phyloP scores from a whole-genome alignment of 2,329 filamentous ascomycete species.

The Colletotrichum liriopes region DNA sequence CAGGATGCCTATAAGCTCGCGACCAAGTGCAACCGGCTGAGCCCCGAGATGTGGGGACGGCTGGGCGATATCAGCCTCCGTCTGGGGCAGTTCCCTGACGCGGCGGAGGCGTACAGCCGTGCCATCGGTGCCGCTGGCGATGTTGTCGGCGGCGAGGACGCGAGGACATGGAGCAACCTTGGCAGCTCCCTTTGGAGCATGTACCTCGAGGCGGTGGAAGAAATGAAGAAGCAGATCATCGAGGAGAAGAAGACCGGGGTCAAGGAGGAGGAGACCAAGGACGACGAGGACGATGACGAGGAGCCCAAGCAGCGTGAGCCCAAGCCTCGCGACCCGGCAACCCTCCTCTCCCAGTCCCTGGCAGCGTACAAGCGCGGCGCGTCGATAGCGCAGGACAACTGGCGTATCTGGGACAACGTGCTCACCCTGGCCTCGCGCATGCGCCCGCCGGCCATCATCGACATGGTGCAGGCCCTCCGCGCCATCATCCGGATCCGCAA shows the following conservation, averaged over 20 bases:
- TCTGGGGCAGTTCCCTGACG: slow-evolving; percentile 81
- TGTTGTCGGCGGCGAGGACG: slow-evolving; percentile 85
- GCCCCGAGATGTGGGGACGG: slow-evolving; percentile 89
- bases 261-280: slow-evolving; percentile 40
- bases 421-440: slow-evolving; percentile 88
- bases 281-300: slow-evolving; percentile 42
- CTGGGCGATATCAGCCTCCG: slow-evolving; percentile 91
- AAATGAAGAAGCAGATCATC: slow-evolving; percentile 47
- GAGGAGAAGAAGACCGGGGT: slow-evolving; percentile 28
- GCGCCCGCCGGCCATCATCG: slow-evolving; percentile 79
- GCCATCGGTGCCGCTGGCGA: slow-evolving; percentile 77
- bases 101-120: slow-evolving; percentile 86
- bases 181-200: slow-evolving; percentile 85
- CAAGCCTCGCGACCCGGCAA: slow-evolving; percentile 65
- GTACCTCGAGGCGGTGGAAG: slow-evolving; percentile 69
- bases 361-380: slow-evolving; percentile 90
- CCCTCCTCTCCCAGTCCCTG: slow-evolving; percentile 81
- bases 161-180: slow-evolving; percentile 95
- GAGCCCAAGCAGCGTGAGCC: slow-evolving; percentile 17
- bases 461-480: slow-evolving; percentile 82
- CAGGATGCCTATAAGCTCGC: slow-evolving; percentile 85
- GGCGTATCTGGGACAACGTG: slow-evolving; percentile 97
- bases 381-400: slow-evolving; percentile 85
- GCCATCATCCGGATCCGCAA: slow-evolving; percentile 83
- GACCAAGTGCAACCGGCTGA: slow-evolving; percentile 84